Conservation (phyloP, 805 yeast species). For the Myxozyma neotropica region DNA sequence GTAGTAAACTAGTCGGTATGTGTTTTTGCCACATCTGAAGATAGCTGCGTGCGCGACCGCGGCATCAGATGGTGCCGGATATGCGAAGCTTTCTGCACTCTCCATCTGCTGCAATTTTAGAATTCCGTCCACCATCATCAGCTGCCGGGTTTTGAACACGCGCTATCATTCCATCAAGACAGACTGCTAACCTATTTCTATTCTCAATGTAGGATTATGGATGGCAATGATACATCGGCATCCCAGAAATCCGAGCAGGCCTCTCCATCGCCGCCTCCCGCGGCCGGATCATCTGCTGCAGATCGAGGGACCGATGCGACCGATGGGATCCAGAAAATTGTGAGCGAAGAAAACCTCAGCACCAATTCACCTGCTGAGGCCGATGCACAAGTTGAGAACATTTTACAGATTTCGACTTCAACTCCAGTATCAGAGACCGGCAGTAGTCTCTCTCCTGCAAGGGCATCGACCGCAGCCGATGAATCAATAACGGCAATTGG, state of each 20-base stretch:
- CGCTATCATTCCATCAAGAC: background rate
- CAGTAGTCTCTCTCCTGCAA: background rate
- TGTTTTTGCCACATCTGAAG: background rate
- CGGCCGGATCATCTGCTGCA: slow-evolving; percentile 12
- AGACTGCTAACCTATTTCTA: background rate
- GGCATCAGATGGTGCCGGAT: too few species aligned
- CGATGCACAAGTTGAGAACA: background rate
- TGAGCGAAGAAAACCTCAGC: background rate
- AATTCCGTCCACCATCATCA: too few species aligned
- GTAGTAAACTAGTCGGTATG: background rate
- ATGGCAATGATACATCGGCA: slow-evolving; percentile 29
- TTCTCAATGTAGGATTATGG: slow-evolving; percentile 28
- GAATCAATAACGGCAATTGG: background rate
- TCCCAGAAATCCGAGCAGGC: slow-evolving; percentile 19
- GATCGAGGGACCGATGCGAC: slow-evolving; percentile 8
- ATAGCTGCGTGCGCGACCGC: too few species aligned
- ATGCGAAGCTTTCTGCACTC: background rate
- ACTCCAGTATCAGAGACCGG: background rate
- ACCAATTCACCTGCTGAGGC: background rate
- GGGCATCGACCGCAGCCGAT: slow-evolving; percentile 1
- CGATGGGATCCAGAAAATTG: background rate
- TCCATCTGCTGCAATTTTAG: too few species aligned
- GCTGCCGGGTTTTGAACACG: too few species aligned
- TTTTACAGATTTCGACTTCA: background rate
- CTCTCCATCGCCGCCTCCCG: slow-evolving; percentile 12